These are phyloP conservation scores for Solanum gandarillasii DNA, from an alignment of 257 asterid species.

Conservation along the genomic window DNA sequence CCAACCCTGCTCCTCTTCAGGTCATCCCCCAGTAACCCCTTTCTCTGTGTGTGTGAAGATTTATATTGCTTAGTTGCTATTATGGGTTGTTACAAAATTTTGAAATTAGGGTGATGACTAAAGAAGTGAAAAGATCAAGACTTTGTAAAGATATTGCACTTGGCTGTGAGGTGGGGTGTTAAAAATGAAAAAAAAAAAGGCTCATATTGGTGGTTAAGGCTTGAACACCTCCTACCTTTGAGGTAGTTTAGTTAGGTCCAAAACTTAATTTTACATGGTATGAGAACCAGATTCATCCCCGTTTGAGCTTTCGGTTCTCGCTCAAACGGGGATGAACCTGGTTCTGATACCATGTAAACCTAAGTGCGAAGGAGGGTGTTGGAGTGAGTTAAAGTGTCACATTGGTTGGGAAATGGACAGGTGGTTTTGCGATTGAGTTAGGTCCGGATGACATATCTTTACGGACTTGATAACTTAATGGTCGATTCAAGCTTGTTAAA, in stretches of 20 bases:
- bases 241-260: not conserved
- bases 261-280: too few relatives aligned
- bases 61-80: not conserved
- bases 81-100: not conserved
- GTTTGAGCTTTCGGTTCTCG: not conserved
- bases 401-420: too few relatives aligned
- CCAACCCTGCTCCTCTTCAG: conserved; percentile 5
- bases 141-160: not conserved
- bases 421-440: not conserved
- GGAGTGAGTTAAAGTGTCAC: too few relatives aligned
- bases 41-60: not conserved
- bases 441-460: not conserved
- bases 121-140: not conserved
- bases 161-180: not conserved
- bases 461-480: not conserved
- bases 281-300: not conserved
- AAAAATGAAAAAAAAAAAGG: too few relatives aligned
- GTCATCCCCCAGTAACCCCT: not conserved
- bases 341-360: not conserved
- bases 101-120: not conserved
- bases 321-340: too few relatives aligned
- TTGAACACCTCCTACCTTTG: not conserved
- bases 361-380: not conserved
- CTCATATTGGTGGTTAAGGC: not conserved
- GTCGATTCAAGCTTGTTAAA: not conserved